Evolutionary conservation across 2,329 filamentous ascomycete genomes (phyloP).

Genomic region (Fusarium sp.): DNA sequence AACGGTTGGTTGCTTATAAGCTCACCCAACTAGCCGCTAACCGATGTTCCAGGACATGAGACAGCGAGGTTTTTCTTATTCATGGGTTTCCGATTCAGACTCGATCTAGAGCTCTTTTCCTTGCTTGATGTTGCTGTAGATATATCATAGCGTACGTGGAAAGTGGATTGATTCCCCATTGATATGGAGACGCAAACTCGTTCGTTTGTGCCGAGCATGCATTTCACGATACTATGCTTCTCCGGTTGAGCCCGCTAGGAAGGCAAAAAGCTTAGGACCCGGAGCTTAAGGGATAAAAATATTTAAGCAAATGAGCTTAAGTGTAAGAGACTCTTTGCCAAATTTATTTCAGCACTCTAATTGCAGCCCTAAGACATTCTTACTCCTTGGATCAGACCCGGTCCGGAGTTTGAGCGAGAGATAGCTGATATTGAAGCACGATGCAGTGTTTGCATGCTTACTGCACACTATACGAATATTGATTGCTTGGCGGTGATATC

Average conservation of each 20-base stretch:
- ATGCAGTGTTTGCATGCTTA: not conserved
- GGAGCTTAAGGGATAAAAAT: not conserved
- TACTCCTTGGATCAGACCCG: not conserved
- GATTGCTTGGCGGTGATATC: slow-evolving; percentile 1
- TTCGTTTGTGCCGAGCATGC: not conserved
- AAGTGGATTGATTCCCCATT: slow-evolving; percentile 14
- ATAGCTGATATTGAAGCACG: slow-evolving; percentile 16
- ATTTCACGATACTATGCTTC: slow-evolving; percentile 15
- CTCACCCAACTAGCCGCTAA: not conserved
- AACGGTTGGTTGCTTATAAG: slow-evolving; percentile 2
- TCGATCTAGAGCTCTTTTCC: slow-evolving; percentile 19
- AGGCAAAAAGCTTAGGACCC: not conserved
- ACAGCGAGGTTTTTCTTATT: slow-evolving; percentile 12
- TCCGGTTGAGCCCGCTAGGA: not conserved
- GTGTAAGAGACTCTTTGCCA: not conserved
- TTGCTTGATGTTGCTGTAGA: slow-evolving; percentile 18
- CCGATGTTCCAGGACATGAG: slow-evolving; percentile 7
- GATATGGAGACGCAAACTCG: slow-evolving; percentile 16
- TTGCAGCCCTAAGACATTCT: not conserved
- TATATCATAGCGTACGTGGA: slow-evolving; percentile 13
- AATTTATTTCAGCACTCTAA: not conserved
- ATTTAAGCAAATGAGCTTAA: not conserved
- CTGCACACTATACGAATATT: slow-evolving; percentile 11
- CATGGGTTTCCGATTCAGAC: slow-evolving; percentile 8
- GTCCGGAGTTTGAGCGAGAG: slow-evolving; percentile 22